Percentiles rank a stretch among this genome's conserved stretches.
Conservation (phyloP, 1,139 yeast genomes). For the Magnusiomyces fungicola region DNA sequence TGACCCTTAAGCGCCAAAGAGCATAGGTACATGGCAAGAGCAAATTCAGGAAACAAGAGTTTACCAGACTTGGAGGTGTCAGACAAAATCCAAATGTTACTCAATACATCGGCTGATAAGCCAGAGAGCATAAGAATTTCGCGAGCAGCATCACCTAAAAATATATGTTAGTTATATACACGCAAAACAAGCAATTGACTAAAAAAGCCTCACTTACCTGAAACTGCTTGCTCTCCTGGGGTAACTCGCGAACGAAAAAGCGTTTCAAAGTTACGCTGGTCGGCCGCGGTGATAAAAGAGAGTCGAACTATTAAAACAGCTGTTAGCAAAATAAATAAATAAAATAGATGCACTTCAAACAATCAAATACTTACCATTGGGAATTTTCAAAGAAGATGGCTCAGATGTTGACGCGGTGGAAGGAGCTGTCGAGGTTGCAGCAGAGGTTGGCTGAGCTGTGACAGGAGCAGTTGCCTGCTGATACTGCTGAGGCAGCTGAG, state of each 20-base stretch:
- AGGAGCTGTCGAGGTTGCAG: slow-evolving; percentile 26
- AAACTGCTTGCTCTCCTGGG: slow-evolving; percentile 67
- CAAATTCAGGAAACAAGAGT: slow-evolving; percentile 88
- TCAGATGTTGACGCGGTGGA: slow-evolving; percentile 25
- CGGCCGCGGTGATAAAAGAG: slow-evolving; percentile 76
- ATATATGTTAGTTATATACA: not conserved
- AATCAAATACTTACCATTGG: slow-evolving; percentile 30
- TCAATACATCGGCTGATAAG: slow-evolving; percentile 64
- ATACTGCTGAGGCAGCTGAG: slow-evolving; percentile 13
- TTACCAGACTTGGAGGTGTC: slow-evolving; percentile 84
- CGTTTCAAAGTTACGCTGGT: slow-evolving; percentile 78
- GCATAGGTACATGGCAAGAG: slow-evolving; percentile 84
- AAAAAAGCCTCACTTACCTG: slow-evolving; percentile 36
- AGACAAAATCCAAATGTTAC: slow-evolving; percentile 84
- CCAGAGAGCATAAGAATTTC: slow-evolving; percentile 76
- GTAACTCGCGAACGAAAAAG: slow-evolving; percentile 72
- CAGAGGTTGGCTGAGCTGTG: slow-evolving; percentile 6
- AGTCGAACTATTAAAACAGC: slow-evolving; percentile 44
- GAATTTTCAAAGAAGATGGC: slow-evolving; percentile 23
- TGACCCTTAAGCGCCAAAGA: slow-evolving; percentile 72
- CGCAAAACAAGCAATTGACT: not conserved
- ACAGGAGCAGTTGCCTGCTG: slow-evolving; percentile 15
- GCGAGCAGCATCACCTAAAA: slow-evolving; percentile 53
- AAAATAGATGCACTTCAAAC: slow-evolving; percentile 13
- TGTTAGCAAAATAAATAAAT: not conserved